Evolutionary conservation across 345 rosid genomes (phyloP).

Genomic region (Noccaea caerulescens): DNA sequence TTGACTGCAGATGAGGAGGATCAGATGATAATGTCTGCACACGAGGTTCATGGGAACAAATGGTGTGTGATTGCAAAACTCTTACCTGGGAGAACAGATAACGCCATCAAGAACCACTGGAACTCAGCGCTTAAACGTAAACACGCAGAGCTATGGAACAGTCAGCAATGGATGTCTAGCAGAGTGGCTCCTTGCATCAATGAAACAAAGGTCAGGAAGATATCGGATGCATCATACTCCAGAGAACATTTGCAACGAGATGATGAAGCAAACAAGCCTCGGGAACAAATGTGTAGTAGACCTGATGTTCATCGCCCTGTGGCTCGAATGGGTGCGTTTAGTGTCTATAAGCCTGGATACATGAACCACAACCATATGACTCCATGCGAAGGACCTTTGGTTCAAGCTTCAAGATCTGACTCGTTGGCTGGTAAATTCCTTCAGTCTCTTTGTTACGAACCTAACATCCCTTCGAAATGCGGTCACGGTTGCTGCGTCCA

Average conservation of each 20-base stretch:
- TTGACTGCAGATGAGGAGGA: slow-evolving; percentile 72
- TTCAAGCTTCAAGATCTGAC: slow-evolving; percentile 52
- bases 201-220: slow-evolving; percentile 45
- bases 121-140: slow-evolving; percentile 70
- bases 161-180: slow-evolving; percentile 19
- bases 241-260: slow-evolving; percentile 58
- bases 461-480: slow-evolving; percentile 61
- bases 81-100: slow-evolving; percentile 83
- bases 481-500: slow-evolving; percentile 66
- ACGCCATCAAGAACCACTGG: slow-evolving; percentile 88
- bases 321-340: slow-evolving; percentile 69
- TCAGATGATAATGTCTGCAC: slow-evolving; percentile 59
- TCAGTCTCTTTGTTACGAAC: slow-evolving; percentile 56
- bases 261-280: slow-evolving; percentile 45
- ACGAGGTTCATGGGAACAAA: slow-evolving; percentile 73
- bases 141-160: background rate
- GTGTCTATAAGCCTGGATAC: slow-evolving; percentile 49
- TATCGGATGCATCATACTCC: slow-evolving; percentile 57
- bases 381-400: slow-evolving; percentile 49
- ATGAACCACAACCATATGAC: slow-evolving; percentile 43
- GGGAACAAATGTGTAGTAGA: slow-evolving; percentile 41
- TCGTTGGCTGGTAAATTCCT: slow-evolving; percentile 55
- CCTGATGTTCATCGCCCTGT: slow-evolving; percentile 62
- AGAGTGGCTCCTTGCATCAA: slow-evolving; percentile 39
- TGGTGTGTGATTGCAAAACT: slow-evolving; percentile 82